Percentiles rank a stretch among this genome's conserved stretches.
Evolutionary conservation across 768 basidiomycete species (phyloP).

Genomic region (Glaciozyma martinii): DNA sequence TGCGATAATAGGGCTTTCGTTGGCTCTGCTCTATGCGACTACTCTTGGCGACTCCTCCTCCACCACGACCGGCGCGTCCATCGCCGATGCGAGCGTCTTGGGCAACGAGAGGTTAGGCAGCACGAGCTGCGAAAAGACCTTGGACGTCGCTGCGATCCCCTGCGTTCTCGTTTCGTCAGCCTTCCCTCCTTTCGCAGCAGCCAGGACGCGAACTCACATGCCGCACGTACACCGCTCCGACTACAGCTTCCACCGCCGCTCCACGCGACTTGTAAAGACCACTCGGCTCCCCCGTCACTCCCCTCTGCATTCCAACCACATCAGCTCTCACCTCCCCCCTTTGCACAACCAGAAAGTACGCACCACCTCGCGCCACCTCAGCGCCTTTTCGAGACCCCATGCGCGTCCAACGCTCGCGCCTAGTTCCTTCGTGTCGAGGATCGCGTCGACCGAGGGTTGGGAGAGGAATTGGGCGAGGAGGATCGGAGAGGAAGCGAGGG

Average conservation of each 20-base stretch:
- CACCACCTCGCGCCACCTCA: slow-evolving; percentile 23
- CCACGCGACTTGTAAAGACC: slow-evolving; percentile 27
- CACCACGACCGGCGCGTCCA: not conserved
- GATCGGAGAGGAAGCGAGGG: not conserved
- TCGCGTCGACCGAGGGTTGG: slow-evolving; percentile 5
- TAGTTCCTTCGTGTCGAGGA: slow-evolving; percentile 24
- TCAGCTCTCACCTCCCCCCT: not conserved
- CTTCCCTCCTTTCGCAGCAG: not conserved
- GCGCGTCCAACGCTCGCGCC: slow-evolving; percentile 19
- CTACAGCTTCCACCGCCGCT: slow-evolving; percentile 14
- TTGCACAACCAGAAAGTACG: not conserved
- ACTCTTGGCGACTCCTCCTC: too few relatives aligned
- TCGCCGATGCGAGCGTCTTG: not conserved
- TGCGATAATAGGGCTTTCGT: too few relatives aligned
- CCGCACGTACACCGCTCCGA: slow-evolving; percentile 21
- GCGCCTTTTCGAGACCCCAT: slow-evolving; percentile 14
- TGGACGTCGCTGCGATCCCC: slow-evolving; percentile 18
- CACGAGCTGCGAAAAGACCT: slow-evolving; percentile 11
- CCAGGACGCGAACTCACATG: slow-evolving; percentile 1
- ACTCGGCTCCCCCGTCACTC: slow-evolving; percentile 9
- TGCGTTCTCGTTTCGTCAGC: not conserved
- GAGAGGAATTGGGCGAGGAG: slow-evolving; percentile 6
- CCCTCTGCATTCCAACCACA: not conserved
- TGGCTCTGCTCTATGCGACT: too few relatives aligned
- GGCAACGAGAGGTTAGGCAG: slow-evolving; percentile 17